These are phyloP conservation scores for Ogataea trehaloabstinens DNA, from an alignment of 805 yeast species.

Conservation along the genomic window DNA sequence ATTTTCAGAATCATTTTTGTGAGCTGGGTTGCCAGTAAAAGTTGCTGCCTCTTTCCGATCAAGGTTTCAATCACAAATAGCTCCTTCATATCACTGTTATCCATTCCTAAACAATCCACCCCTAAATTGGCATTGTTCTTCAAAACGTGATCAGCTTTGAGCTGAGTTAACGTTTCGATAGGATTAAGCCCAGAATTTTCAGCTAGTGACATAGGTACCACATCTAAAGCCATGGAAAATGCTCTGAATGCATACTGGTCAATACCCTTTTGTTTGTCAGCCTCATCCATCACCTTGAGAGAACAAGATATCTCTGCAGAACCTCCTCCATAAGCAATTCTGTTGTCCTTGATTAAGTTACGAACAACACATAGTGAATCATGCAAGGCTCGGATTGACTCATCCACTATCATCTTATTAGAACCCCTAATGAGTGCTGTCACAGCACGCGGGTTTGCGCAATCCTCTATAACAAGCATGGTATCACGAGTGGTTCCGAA, in stretches of 20 bases:
- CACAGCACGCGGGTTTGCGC: conserved; percentile 82
- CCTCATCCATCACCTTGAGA: conserved; percentile 84
- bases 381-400: conserved; percentile 92
- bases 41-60: conserved; percentile 96
- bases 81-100: conserved; percentile 90
- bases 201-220: conserved; percentile 90
- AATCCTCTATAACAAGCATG: conserved; percentile 91
- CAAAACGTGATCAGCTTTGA: conserved; percentile 81
- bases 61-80: conserved; percentile 94
- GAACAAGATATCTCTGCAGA: conserved; percentile 96
- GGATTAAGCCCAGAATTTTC: conserved; percentile 96
- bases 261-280: conserved; percentile 90
- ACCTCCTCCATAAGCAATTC: conserved; percentile 99
- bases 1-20: conserved; percentile 97
- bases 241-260: conserved; percentile 98
- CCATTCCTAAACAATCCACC: conserved; percentile 89
- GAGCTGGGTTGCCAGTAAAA: conserved; percentile 91
- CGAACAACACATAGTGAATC: conserved; percentile 97
- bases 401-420: conserved; percentile 96
- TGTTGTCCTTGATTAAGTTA: conserved; percentile 84
- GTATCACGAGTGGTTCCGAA: conserved; percentile 96
- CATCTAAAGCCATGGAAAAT: conserved; percentile 86
- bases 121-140: conserved; percentile 74
- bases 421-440: conserved; percentile 94
- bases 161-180: conserved; percentile 79